Conservation (phyloP, 192 early-diverging fungal species). For the Linnemannia schmuckeri region DNA sequence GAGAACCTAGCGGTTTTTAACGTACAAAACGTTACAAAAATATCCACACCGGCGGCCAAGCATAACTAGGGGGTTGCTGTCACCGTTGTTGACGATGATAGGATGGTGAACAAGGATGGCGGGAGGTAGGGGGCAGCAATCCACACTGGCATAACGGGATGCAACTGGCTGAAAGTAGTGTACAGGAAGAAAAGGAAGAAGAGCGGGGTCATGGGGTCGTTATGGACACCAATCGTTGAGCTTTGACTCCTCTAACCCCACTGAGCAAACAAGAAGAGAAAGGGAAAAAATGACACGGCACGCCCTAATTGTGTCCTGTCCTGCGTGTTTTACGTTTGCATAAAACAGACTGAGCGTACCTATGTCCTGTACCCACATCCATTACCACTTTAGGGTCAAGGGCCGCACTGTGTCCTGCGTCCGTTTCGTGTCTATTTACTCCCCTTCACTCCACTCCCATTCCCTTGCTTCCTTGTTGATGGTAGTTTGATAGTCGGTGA, state of each 20-base stretch:
- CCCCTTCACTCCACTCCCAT: neutral
- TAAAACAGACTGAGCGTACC: neutral
- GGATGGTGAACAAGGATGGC: neutral
- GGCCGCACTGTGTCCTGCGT: neutral
- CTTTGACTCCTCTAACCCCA: neutral
- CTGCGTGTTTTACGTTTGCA: neutral
- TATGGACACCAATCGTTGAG: neutral
- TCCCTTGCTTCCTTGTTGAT: neutral
- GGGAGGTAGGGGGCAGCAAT: neutral
- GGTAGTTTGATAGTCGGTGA: neutral
- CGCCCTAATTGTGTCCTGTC: neutral
- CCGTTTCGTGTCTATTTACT: neutral
- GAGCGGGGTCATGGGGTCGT: neutral
- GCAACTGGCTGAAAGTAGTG: neutral
- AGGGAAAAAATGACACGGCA: neutral
- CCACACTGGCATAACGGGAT: neutral
- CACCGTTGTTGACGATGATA: neutral
- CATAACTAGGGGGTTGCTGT: neutral
- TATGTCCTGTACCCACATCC: neutral
- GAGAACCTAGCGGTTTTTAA: too few species aligned
- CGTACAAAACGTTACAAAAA: too few species aligned
- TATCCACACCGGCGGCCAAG: neutral
- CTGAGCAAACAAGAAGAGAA: neutral
- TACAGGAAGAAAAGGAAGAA: neutral
- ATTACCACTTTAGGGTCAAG: neutral